Evolutionary conservation across 305 asterid genomes (phyloP), one percentile per base, ranked within the genome.

Genomic region (Plantago coronopus): DNA sequence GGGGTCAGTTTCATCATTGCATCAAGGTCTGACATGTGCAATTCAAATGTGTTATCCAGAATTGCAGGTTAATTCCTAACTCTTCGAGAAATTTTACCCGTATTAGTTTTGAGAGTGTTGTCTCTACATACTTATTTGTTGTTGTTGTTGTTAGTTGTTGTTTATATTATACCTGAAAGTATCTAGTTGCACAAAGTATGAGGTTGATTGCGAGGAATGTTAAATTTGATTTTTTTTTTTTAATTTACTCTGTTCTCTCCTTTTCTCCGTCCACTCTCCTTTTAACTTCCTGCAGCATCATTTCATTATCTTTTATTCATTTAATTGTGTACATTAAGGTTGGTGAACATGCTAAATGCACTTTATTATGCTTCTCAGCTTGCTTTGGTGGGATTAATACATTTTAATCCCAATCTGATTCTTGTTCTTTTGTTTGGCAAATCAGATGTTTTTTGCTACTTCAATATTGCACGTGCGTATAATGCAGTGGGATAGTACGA

Each of bases 391-490:
- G 73, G 57, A 46, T 29, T 54, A 18, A 59, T 29, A 56, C 37
- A 20, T 56, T 21, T 57, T 53, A 25, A n/a, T 40, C 22, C 64
- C 57, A 59, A 65, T 69, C 78, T 72, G 44, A 77, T 65, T 68
- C 54, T 62, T 37, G 64, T 72, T 54, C 55, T 42, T 71, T 67
- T 56, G 67, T 64, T 50, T 81, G 57, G 55, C 57, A 22, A 34
- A 60, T 57, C 86, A 93, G 99, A 85, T 89, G 96, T 89, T 89
- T 78, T 93, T 93, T 75, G 95, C 96, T 60, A 79, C 94, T 65
- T 85, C 95, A 29, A 80, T 87, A 69, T 77, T 93, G 87, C 99
- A 87, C 54, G 96, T 87, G 71, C 96, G 71, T 25, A 89, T 93
- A 68, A 81, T 83, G 87, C 95, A 83, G 70, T 87, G 97, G 96